These are phyloP conservation scores for carrot (Daucus carota) DNA, from an alignment of 129 eudicot genomes.

Conservation along the genomic window DNA sequence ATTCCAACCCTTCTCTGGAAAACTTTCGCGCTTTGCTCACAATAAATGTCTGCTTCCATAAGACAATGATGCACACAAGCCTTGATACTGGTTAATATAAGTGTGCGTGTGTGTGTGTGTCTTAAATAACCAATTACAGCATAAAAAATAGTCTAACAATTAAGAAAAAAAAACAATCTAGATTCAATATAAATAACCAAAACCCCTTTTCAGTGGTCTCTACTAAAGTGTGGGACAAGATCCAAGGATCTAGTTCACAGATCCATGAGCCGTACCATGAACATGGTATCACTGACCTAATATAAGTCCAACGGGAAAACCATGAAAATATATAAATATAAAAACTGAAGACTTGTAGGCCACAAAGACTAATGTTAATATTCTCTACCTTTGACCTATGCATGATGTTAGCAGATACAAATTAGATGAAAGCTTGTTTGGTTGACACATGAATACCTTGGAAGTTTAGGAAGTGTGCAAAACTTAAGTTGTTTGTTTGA, in stretches of 20 bases:
- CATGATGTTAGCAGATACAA: background rate
- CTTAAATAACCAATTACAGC: too few relatives aligned
- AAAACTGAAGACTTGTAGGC: background rate
- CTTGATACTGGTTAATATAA: background rate
- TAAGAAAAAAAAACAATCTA: too few relatives aligned
- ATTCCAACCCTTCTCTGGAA: conserved; percentile 80
- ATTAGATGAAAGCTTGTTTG: too few relatives aligned
- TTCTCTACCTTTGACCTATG: background rate
- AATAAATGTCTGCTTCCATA: conserved; percentile 53
- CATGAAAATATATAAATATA: background rate
- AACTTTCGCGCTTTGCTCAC: conserved; percentile 82
- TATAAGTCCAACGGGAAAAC: background rate
- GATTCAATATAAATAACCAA: too few relatives aligned
- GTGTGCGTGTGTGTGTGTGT: too few relatives aligned
- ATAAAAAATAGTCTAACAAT: too few relatives aligned
- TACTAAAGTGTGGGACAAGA: too few relatives aligned
- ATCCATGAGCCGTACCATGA: too few relatives aligned
- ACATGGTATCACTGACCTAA: background rate
- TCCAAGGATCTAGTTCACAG: too few relatives aligned
- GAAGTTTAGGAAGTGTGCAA: background rate
- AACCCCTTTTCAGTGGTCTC: too few relatives aligned
- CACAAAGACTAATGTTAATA: background rate
- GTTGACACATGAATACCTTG: background rate
- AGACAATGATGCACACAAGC: conserved; percentile 11
- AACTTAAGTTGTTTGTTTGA: background rate